Base-by-base conservation (phyloP, 768 basidiomycete genomes). In the Udeniomyces megalosporus region DNA sequence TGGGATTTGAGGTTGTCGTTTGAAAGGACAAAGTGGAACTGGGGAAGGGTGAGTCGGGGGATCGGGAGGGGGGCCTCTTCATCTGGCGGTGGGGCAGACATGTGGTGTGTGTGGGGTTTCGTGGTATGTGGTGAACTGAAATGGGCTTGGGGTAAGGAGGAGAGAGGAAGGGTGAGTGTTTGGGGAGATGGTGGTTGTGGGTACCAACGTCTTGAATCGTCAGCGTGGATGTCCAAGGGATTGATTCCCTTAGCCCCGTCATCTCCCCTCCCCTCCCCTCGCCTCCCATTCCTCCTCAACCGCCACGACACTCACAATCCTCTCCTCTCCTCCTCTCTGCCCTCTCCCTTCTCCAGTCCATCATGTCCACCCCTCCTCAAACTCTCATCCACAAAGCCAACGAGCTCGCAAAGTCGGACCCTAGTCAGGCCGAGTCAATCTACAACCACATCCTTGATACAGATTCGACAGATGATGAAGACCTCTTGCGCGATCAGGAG, bases 61-160 rank as follows among this genome's bases (percentile, higher is more conserved):
- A 87, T 84, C 0, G 88, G 88, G 44, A 87, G 79, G 2, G 91
- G 82, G 15, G 81, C 75, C 66, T 92, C 88, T 73, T 93, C 75
- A 67, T 71, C 86, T 58, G 87, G 80, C 88, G 91, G 67, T 55
- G 49, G 67, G 56, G 54, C 26, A 24, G 56, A 59, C 58, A 59
- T 59, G 14, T 34, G 11, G 34, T 4, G 31, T 6, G 10, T 11
- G 47, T 7, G 8, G 24, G 10, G 47, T 7, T 11, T 7, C 17
- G n/a, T 14, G 47, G 47, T 6, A 7, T 8, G 47, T 22, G 47
- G 49, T 14, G 49, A 26, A 42, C 4, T 26, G 10, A 32, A 45
- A 32, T 22, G 31, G 57, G 26, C 20, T 4, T 22, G 44, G 14
- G 15, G 24, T 26, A 24, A 32, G 22, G 44, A 26, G 24, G 28